Percentiles rank a stretch among this genome's conserved stretches.
These are phyloP conservation scores for Phytophthora cactorum DNA, from an alignment of 352 stramenopile species.

Conservation along the genomic window DNA sequence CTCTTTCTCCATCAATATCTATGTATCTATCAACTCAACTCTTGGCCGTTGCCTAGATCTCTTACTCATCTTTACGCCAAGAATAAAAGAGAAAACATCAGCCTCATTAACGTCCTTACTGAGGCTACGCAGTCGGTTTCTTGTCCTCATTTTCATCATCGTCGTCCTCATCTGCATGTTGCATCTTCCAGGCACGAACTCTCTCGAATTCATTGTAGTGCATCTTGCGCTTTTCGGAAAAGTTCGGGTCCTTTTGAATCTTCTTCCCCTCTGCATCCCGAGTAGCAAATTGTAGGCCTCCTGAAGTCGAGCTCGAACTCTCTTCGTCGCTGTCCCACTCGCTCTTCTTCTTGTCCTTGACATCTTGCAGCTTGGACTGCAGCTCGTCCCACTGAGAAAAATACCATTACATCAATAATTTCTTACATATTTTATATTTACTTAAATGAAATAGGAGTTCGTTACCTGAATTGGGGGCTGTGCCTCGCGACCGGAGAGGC, in stretches of 20 bases:
- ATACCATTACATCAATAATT: background rate
- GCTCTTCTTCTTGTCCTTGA: slow-evolving; percentile 59
- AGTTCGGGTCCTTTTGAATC: slow-evolving; percentile 68
- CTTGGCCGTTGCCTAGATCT: too few species aligned
- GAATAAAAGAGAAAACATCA: slow-evolving; percentile 8
- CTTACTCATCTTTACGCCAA: too few species aligned
- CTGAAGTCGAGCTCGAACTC: slow-evolving; percentile 15
- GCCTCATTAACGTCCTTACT: slow-evolving; percentile 9
- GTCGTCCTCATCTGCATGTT: slow-evolving; percentile 53
- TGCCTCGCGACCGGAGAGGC: slow-evolving; percentile 54
- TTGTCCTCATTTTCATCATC: slow-evolving; percentile 40
- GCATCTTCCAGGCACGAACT: slow-evolving; percentile 72
- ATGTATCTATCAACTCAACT: slow-evolving; percentile 28
- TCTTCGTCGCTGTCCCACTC: slow-evolving; percentile 69
- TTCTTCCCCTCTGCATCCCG: slow-evolving; percentile 70
- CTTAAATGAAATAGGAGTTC: background rate
- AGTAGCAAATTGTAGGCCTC: slow-evolving; percentile 37
- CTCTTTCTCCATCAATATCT: slow-evolving; percentile 22
- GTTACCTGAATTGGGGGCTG: slow-evolving; percentile 52
- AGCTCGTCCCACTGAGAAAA: slow-evolving; percentile 68
- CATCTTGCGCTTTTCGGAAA: slow-evolving; percentile 75
- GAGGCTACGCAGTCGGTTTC: slow-evolving; percentile 6
- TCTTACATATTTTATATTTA: background rate
- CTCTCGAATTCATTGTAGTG: slow-evolving; percentile 89
- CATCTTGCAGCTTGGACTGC: slow-evolving; percentile 63